Evolutionary conservation across 1,284 basidiomycete species (phyloP).

Genomic region (Rhizoctonia solani): DNA sequence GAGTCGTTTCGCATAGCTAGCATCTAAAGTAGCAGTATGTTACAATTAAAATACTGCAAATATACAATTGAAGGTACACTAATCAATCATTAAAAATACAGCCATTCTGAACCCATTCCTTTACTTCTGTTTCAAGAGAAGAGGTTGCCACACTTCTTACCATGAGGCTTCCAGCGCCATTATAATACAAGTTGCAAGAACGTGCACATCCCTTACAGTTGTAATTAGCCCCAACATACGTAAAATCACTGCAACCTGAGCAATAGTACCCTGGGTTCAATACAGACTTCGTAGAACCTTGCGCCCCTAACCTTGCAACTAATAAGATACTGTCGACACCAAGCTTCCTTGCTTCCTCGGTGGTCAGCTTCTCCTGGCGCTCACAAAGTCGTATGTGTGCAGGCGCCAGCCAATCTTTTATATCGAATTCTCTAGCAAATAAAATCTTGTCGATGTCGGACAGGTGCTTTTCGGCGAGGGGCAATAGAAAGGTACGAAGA

Average conservation of each 20-base stretch:
- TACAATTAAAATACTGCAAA: too few relatives aligned
- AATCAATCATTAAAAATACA: neutral
- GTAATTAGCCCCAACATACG: neutral
- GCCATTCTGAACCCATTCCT: neutral
- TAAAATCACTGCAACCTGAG: neutral
- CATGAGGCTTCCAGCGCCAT: neutral
- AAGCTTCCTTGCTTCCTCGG: slow-evolving; percentile 27
- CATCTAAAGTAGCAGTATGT: too few relatives aligned
- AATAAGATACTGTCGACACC: slow-evolving; percentile 8
- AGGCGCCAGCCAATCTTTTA: slow-evolving; percentile 31
- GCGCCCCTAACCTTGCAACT: too few relatives aligned
- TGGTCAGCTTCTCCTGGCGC: slow-evolving; percentile 10
- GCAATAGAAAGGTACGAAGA: slow-evolving; percentile 14
- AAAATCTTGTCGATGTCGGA: slow-evolving; percentile 31
- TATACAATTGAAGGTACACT: neutral
- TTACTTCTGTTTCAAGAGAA: neutral
- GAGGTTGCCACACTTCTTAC: neutral
- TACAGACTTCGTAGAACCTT: too few relatives aligned
- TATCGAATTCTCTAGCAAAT: slow-evolving; percentile 28
- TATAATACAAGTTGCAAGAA: neutral
- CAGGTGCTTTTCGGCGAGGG: slow-evolving; percentile 15
- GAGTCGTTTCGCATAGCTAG: too few relatives aligned
- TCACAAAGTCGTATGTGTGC: slow-evolving; percentile 18
- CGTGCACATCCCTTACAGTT: neutral
- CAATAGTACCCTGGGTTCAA: neutral